Percentiles rank a stretch among this genome's conserved stretches.
Evolutionary conservation across 306 rosid genomes (phyloP).

Genomic region (Begonia loranthoides): DNA sequence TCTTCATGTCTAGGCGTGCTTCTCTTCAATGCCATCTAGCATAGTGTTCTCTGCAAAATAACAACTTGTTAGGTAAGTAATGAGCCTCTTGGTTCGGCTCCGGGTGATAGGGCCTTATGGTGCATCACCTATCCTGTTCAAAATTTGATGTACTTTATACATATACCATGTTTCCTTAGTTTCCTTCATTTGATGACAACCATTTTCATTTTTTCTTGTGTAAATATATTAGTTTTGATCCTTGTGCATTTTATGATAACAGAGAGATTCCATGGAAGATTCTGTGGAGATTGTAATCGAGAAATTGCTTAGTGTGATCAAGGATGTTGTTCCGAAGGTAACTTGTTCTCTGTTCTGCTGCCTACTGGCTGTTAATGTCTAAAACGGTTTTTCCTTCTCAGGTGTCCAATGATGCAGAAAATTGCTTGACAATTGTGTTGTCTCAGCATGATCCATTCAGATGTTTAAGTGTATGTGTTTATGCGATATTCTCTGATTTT

Average conservation of each 20-base stretch:
- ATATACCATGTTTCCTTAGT: too few relatives aligned
- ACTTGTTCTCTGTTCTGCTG: constrained; percentile 1
- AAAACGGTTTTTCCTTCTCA: constrained; percentile 18
- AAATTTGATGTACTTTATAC: too few relatives aligned
- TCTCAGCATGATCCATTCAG: constrained; percentile 88
- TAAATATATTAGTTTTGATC: too few relatives aligned
- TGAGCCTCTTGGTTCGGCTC: too few relatives aligned
- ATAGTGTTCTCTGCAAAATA: too few relatives aligned
- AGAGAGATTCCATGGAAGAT: constrained; percentile 90
- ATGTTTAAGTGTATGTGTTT: constrained; percentile 70
- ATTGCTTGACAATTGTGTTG: constrained; percentile 68
- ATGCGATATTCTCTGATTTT: constrained; percentile 1
- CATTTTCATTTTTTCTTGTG: too few relatives aligned
- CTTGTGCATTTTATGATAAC: constrained; percentile 10
- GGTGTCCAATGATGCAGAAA: constrained; percentile 93
- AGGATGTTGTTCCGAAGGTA: constrained; percentile 74
- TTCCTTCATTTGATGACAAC: too few relatives aligned
- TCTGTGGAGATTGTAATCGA: constrained; percentile 90
- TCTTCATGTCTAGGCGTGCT: too few relatives aligned
- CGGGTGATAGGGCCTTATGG: too few relatives aligned
- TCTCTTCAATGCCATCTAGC: too few relatives aligned
- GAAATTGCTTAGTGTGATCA: constrained; percentile 81
- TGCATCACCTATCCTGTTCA: too few relatives aligned
- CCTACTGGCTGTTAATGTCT: constrained; percentile 1
- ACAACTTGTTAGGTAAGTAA: too few relatives aligned